Percentiles rank a stretch among this genome's conserved stretches.
These are phyloP conservation scores for Fomitopsis pulvina DNA, from an alignment of 768 basidiomycete species.

Conservation along the genomic window DNA sequence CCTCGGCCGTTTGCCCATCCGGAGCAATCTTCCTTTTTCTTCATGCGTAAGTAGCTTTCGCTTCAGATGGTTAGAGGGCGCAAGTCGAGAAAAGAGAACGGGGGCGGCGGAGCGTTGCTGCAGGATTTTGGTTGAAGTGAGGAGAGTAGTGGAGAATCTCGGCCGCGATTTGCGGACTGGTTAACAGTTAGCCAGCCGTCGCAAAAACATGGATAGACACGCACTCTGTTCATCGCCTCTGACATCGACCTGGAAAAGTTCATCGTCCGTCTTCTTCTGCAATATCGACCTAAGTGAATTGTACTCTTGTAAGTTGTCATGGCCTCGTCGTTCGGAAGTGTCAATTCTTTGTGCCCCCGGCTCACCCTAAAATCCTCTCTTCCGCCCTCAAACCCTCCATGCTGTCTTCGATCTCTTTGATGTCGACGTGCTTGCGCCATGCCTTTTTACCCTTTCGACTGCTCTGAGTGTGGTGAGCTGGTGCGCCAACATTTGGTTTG, in stretches of 20 bases:
- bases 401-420: slow-evolving; percentile 69
- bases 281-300: slow-evolving; percentile 43
- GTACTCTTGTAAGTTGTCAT: background rate
- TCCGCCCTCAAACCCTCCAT: slow-evolving; percentile 76
- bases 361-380: slow-evolving; percentile 75
- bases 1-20: slow-evolving; percentile 67
- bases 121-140: slow-evolving; percentile 76
- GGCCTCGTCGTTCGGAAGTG: background rate
- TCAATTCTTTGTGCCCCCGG: background rate
- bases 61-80: slow-evolving; percentile 28
- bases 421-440: slow-evolving; percentile 91
- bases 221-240: slow-evolving; percentile 71
- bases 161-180: slow-evolving; percentile 57
- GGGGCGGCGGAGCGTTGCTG: slow-evolving; percentile 84
- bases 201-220: slow-evolving; percentile 11
- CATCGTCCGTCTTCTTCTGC: slow-evolving; percentile 60
- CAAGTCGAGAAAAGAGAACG: slow-evolving; percentile 61
- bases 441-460: slow-evolving; percentile 88
- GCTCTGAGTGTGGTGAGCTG: slow-evolving; percentile 57
- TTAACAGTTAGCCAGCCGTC: background rate
- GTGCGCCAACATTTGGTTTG: slow-evolving; percentile 55
- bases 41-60: slow-evolving; percentile 48
- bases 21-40: slow-evolving; percentile 69
- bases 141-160: slow-evolving; percentile 42
- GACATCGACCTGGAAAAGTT: slow-evolving; percentile 77